These are phyloP conservation scores for Craterostigma plantagineum DNA, from an alignment of 257 asterid species.

Conservation along the genomic window DNA sequence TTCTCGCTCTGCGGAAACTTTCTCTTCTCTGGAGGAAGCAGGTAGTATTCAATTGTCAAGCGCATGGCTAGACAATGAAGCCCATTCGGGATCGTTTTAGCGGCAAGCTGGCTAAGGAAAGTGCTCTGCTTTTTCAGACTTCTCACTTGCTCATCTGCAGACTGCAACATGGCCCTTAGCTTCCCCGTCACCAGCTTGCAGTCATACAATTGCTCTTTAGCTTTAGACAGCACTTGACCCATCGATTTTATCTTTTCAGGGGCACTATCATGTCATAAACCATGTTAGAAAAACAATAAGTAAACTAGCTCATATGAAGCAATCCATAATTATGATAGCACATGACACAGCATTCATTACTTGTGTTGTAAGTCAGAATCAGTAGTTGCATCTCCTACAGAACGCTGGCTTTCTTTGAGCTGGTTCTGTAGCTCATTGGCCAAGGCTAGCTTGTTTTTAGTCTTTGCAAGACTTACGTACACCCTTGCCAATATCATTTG, in stretches of 20 bases:
- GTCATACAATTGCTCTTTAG: slow-evolving; percentile 77
- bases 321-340: slow-evolving; percentile 7
- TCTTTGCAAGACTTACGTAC: slow-evolving; percentile 65
- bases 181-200: slow-evolving; percentile 87
- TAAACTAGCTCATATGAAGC: slow-evolving; percentile 7
- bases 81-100: slow-evolving; percentile 95
- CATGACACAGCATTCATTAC: too few relatives aligned
- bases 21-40: slow-evolving; percentile 72
- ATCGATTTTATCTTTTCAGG: slow-evolving; percentile 67
- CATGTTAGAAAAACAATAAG: slow-evolving; percentile 12
- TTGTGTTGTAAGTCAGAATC: slow-evolving; percentile 71
- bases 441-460: slow-evolving; percentile 54
- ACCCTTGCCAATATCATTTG: slow-evolving; percentile 98
- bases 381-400: slow-evolving; percentile 65
- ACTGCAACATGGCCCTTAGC: slow-evolving; percentile 93
- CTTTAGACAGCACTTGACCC: slow-evolving; percentile 84
- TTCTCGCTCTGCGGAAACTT: slow-evolving; percentile 70
- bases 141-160: slow-evolving; percentile 97
- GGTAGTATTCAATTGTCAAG: slow-evolving; percentile 78
- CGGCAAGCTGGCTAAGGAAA: slow-evolving; percentile 88
- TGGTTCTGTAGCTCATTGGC: slow-evolving; percentile 60
- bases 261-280: slow-evolving; percentile 31
- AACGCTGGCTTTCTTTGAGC: slow-evolving; percentile 93
- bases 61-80: slow-evolving; percentile 90
- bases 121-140: slow-evolving; percentile 96